These are phyloP conservation scores for Xylaria sp. DNA, from an alignment of 2,329 filamentous ascomycete genomes.

Conservation along the genomic window DNA sequence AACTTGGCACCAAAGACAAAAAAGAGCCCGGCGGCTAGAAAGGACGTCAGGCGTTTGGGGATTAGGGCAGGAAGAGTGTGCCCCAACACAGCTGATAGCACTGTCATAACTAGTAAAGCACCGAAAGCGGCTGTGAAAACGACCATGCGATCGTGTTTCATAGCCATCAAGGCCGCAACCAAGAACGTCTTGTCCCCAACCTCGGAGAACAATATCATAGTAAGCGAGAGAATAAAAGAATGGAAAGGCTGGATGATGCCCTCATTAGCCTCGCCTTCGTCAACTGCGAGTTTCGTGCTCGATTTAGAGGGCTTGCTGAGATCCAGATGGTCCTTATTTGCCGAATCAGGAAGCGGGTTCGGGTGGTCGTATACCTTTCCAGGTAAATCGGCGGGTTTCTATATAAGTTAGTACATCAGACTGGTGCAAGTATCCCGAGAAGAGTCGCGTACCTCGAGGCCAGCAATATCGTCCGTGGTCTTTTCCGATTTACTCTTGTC, in stretches of 20 bases:
- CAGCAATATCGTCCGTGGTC: slow-evolving; percentile 55
- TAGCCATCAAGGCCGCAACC: slow-evolving; percentile 96
- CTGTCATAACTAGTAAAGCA: slow-evolving; percentile 92
- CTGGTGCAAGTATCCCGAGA: too few species aligned
- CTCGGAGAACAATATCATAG: slow-evolving; percentile 98
- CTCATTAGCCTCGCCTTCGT: slow-evolving; percentile 55
- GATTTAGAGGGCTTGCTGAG: slow-evolving; percentile 56
- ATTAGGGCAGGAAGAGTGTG: slow-evolving; percentile 92
- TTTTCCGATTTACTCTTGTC: slow-evolving; percentile 59
- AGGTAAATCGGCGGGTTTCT: slow-evolving; percentile 87
- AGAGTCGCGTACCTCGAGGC: slow-evolving; percentile 65
- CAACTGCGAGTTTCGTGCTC: slow-evolving; percentile 48
- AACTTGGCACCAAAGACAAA: slow-evolving; percentile 88
- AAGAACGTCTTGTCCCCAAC: slow-evolving; percentile 99
- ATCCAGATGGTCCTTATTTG: slow-evolving; percentile 72
- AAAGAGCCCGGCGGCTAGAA: slow-evolving; percentile 85
- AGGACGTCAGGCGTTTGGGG: slow-evolving; percentile 89
- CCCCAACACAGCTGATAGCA: slow-evolving; percentile 90
- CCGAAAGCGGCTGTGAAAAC: slow-evolving; percentile 96
- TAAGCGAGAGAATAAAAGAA: slow-evolving; percentile 90
- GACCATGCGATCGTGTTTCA: slow-evolving; percentile 93
- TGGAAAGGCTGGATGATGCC: slow-evolving; percentile 83
- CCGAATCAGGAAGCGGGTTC: slow-evolving; percentile 73
- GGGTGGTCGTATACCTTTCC: slow-evolving; percentile 80
- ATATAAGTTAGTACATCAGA: slow-evolving; percentile 41